Evolutionary conservation across 345 rosid genomes (phyloP).

Genomic region (Brassica juncea): DNA sequence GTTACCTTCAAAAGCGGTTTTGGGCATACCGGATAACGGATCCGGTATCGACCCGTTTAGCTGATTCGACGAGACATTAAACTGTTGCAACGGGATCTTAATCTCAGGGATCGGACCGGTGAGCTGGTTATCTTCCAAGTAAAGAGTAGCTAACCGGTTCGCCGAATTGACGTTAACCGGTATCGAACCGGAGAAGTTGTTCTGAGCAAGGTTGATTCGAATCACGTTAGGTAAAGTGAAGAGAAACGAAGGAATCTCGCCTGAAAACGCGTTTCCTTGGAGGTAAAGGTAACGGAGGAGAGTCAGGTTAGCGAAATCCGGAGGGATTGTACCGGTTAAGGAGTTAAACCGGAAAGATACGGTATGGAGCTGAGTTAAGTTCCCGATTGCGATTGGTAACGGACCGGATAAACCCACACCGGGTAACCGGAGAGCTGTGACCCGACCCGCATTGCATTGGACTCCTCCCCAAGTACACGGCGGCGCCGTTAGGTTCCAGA

Average conservation of each 20-base stretch:
- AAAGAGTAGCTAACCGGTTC: constrained; percentile 56
- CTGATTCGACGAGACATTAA: constrained; percentile 70
- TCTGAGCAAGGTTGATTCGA: constrained; percentile 67
- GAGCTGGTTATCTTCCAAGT: constrained; percentile 60
- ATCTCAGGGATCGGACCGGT: constrained; percentile 73
- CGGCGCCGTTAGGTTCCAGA: constrained; percentile 64
- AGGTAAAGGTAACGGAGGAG: constrained; percentile 69
- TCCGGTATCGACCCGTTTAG: constrained; percentile 73
- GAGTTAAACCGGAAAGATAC: constrained; percentile 82
- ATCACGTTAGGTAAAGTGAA: constrained; percentile 60
- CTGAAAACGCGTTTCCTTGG: constrained; percentile 70
- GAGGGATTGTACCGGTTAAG: constrained; percentile 61
- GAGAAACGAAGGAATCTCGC: constrained; percentile 70
- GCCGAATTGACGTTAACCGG: constrained; percentile 54
- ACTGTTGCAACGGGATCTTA: constrained; percentile 52
- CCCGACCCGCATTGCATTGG: constrained; percentile 50
- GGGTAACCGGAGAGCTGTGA: constrained; percentile 64
- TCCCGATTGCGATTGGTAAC: constrained; percentile 68
- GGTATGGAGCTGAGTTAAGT: constrained; percentile 66
- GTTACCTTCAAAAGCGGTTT: constrained; percentile 60
- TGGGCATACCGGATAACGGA: constrained; percentile 43
- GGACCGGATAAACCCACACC: constrained; percentile 73
- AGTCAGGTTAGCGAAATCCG: constrained; percentile 61
- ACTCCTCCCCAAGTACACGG: constrained; percentile 90
- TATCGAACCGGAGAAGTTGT: constrained; percentile 70